phyloP scores from a whole-genome alignment of 2,329 filamentous ascomycete genomes.

The Aspergillus fumigatus region DNA sequence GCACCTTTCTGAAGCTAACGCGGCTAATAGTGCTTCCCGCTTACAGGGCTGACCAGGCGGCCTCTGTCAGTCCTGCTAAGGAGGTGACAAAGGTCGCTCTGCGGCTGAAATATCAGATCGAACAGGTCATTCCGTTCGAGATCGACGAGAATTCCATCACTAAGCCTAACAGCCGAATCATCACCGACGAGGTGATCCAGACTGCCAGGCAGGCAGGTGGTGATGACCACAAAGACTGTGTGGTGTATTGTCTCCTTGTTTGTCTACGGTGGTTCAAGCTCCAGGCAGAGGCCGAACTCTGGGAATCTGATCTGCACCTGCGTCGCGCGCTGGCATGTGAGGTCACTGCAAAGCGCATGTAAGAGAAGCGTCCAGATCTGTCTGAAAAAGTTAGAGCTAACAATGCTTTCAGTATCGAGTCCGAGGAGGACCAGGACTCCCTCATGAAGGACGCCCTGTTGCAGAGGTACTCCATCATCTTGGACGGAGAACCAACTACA shows the following conservation, averaged over 20 bases:
- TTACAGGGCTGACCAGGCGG: conserved; percentile 33
- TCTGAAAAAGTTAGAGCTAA: neutral
- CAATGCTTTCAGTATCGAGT: conserved; percentile 64
- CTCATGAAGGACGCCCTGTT: conserved; percentile 78
- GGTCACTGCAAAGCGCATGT: conserved; percentile 77
- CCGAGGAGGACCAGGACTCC: conserved; percentile 72
- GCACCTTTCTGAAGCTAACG: conserved; percentile 13
- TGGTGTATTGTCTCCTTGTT: conserved; percentile 78
- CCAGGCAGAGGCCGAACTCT: conserved; percentile 76
- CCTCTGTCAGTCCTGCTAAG: conserved; percentile 66
- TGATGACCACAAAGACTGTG: conserved; percentile 67
- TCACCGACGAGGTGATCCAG: conserved; percentile 72
- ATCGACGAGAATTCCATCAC: conserved; percentile 72
- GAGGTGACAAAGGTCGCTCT: conserved; percentile 88
- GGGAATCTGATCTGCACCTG: conserved; percentile 82
- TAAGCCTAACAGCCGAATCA: conserved; percentile 75
- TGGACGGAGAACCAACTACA: conserved; percentile 65
- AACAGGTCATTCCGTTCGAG: conserved; percentile 86
- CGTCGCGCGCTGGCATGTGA: conserved; percentile 80
- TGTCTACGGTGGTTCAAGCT: conserved; percentile 71
- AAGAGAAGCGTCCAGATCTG: conserved; percentile 8
- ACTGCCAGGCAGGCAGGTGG: conserved; percentile 81
- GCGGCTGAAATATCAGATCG: conserved; percentile 83
- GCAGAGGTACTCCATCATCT: conserved; percentile 78
- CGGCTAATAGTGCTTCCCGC: conserved; percentile 39